Conservation (phyloP, 2,329 filamentous ascomycete genomes). For the Arthrobotrys megalospora region DNA sequence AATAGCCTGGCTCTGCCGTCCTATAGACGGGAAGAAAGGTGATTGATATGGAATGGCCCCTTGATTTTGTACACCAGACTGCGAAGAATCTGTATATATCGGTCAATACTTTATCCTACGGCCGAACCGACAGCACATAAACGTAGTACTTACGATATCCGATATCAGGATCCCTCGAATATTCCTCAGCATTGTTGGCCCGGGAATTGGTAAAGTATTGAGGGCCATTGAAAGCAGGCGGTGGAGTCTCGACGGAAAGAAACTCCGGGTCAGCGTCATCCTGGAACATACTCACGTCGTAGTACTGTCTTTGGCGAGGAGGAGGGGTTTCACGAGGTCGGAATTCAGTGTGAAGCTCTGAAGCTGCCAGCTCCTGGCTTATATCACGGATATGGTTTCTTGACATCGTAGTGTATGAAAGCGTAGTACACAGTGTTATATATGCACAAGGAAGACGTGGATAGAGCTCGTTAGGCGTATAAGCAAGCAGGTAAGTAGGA, state of each 20-base stretch:
- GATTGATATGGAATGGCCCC: constrained; percentile 27
- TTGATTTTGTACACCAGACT: background rate
- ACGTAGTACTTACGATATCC: constrained; percentile 23
- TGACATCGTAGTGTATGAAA: constrained; percentile 10
- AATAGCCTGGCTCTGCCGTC: constrained; percentile 8
- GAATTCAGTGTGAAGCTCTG: constrained; percentile 35
- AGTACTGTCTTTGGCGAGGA: constrained; percentile 27
- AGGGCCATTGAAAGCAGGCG: background rate
- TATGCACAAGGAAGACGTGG: background rate
- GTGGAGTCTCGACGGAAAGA: constrained; percentile 39
- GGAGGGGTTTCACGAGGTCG: background rate
- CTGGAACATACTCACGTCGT: constrained; percentile 42
- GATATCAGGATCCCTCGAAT: constrained; percentile 24
- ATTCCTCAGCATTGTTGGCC: background rate
- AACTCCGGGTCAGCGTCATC: constrained; percentile 37
- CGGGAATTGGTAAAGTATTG: constrained; percentile 22
- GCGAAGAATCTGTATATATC: background rate
- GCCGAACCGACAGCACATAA: background rate
- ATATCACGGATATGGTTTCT: constrained; percentile 35
- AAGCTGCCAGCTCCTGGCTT: constrained; percentile 25
- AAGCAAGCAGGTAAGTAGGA: background rate
- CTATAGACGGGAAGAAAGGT: constrained; percentile 29
- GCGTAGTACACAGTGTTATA: background rate
- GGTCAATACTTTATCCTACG: background rate
- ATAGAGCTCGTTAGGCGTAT: background rate